These are phyloP conservation scores for Isochrysis galbana DNA, from an alignment of 78 protist species.

Conservation along the genomic window DNA sequence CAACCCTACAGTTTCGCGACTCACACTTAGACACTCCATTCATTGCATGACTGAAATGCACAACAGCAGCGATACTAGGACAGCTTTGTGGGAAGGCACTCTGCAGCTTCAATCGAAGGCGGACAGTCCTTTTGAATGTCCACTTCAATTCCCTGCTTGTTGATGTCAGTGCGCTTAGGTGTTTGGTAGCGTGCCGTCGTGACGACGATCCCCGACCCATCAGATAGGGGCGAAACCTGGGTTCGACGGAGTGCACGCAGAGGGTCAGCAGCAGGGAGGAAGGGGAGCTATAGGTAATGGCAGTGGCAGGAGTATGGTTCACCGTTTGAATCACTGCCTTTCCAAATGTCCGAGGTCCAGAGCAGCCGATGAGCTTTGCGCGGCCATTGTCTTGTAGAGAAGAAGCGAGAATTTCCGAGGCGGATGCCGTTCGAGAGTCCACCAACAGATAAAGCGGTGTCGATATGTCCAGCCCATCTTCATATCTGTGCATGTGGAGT, in stretches of 20 bases:
- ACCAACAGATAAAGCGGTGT: background rate
- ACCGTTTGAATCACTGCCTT: slow-evolving; percentile 41
- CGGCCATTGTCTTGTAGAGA: slow-evolving; percentile 40
- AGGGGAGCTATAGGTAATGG: too few species aligned
- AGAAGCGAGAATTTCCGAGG: background rate
- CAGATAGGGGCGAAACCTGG: background rate
- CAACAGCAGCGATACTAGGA: too few species aligned
- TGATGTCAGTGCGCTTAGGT: slow-evolving; percentile 12
- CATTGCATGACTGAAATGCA: too few species aligned
- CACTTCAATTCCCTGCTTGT: background rate
- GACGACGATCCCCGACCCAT: background rate
- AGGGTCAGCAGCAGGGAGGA: background rate
- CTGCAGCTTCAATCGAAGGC: background rate
- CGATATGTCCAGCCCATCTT: background rate
- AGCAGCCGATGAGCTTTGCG: slow-evolving; percentile 16
- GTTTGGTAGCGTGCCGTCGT: slow-evolving; percentile 34
- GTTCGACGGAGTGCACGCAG: background rate
- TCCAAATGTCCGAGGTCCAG: slow-evolving; percentile 4
- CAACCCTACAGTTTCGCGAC: too few species aligned
- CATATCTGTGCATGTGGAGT: too few species aligned
- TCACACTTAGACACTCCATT: too few species aligned
- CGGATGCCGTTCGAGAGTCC: slow-evolving; percentile 9
- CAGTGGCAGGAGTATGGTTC: too few species aligned
- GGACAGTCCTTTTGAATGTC: background rate
- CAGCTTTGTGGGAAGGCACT: background rate